Evolutionary conservation across 371 early-diverging fungal species (phyloP).

Genomic region (Syncephalastrum racemosum): DNA sequence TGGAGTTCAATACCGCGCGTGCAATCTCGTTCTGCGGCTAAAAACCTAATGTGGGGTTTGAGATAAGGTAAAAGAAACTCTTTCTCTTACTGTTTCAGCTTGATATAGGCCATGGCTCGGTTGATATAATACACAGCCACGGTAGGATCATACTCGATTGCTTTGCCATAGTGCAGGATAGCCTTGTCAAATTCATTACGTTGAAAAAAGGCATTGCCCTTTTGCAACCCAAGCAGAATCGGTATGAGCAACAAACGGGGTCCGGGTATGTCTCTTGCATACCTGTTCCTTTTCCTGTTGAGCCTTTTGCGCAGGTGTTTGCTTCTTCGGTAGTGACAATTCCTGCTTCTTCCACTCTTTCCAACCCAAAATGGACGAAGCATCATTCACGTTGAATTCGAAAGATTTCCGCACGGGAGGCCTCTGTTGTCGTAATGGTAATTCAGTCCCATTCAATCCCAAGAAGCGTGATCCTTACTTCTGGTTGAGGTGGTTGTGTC

Average conservation of each 20-base stretch:
- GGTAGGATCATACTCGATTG: slow-evolving; percentile 67
- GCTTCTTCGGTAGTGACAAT: no score
- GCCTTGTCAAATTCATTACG: slow-evolving; percentile 71
- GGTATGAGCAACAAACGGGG: slow-evolving; percentile 6
- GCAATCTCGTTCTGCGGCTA: slow-evolving; percentile 74
- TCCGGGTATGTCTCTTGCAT: no score
- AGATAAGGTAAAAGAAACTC: background rate
- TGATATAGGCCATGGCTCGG: slow-evolving; percentile 85
- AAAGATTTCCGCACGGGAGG: no score
- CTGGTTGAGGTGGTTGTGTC: no score
- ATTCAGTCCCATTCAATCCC: no score
- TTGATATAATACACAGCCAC: slow-evolving; percentile 69
- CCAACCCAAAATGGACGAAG: no score
- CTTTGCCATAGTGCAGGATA: slow-evolving; percentile 63
- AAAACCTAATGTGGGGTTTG: slow-evolving; percentile 43
- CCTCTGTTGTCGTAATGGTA: no score
- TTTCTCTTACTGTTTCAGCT: slow-evolving; percentile 58
- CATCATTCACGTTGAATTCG: no score
- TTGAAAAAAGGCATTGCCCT: slow-evolving; percentile 83
- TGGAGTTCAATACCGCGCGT: slow-evolving; percentile 62
- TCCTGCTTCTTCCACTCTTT: no score
- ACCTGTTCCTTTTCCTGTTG: no score
- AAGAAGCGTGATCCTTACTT: no score
- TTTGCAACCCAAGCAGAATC: background rate
- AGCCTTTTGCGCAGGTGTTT: no score